These are phyloP conservation scores for Xylariomycetidae sp. DNA, from an alignment of 2,329 filamentous ascomycete genomes.

Conservation along the genomic window DNA sequence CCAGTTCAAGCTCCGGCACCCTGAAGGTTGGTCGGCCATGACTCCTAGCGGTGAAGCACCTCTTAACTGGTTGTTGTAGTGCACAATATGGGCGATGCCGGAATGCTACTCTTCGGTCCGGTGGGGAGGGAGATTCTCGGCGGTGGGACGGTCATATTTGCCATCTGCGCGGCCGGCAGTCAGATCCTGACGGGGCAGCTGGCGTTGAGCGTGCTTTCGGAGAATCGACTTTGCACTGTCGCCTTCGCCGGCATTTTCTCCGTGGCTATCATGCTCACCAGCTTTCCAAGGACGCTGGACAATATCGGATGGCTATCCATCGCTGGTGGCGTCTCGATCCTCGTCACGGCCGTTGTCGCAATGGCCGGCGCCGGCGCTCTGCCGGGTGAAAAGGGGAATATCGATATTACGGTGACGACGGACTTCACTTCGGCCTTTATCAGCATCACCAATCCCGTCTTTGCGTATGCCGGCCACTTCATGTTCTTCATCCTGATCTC, in stretches of 20 bases:
- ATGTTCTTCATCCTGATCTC: slow-evolving; percentile 52
- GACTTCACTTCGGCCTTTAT: slow-evolving; percentile 41
- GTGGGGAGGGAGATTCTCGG: slow-evolving; percentile 45
- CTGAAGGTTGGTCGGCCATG: slow-evolving; percentile 37
- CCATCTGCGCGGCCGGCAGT: slow-evolving; percentile 44
- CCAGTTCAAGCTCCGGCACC: slow-evolving; percentile 49
- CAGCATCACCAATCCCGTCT: slow-evolving; percentile 47
- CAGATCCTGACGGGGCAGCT: slow-evolving; percentile 49
- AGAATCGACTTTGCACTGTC: slow-evolving; percentile 43
- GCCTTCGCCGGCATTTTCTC: slow-evolving; percentile 47
- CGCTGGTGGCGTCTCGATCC: slow-evolving; percentile 39
- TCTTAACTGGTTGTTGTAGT: slow-evolving; percentile 29
- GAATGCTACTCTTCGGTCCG: slow-evolving; percentile 47
- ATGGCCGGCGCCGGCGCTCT: slow-evolving; percentile 44
- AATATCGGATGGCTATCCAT: slow-evolving; percentile 43
- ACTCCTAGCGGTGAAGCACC: slow-evolving; percentile 10
- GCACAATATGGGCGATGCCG: slow-evolving; percentile 54
- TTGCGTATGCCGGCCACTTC: slow-evolving; percentile 48
- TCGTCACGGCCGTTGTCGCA: slow-evolving; percentile 44
- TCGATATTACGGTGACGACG: slow-evolving; percentile 32
- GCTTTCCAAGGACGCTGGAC: slow-evolving; percentile 45
- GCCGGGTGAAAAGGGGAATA: slow-evolving; percentile 31
- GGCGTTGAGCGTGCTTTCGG: slow-evolving; percentile 40
- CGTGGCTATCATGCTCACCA: slow-evolving; percentile 39
- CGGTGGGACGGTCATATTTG: slow-evolving; percentile 46